Conservation (phyloP, 768 basidiomycete species). For the Cytidiella melzeri region DNA sequence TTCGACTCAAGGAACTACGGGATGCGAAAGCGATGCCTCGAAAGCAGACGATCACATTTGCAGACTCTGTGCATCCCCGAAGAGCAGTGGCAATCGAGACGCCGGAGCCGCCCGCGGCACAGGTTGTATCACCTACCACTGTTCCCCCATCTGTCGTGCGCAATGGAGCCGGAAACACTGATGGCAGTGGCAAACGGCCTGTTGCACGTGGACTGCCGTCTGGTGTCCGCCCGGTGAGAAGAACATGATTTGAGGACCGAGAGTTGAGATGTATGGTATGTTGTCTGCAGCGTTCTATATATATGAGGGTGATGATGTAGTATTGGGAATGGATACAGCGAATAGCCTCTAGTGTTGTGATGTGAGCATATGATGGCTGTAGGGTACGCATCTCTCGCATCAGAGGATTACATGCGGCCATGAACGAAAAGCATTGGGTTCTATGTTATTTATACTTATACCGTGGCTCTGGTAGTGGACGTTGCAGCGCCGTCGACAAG, state of each 20-base stretch:
- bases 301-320: too few relatives aligned
- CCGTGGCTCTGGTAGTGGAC: too few relatives aligned
- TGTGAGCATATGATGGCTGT: too few relatives aligned
- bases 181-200: slow-evolving; percentile 6
- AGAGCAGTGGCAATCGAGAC: slow-evolving; percentile 1
- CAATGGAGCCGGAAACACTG: not conserved
- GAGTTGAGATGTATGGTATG: not conserved
- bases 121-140: not conserved
- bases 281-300: not conserved
- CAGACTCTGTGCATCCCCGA: slow-evolving; percentile 9
- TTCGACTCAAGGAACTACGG: slow-evolving; percentile 19
- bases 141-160: not conserved
- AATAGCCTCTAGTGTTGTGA: too few relatives aligned
- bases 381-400: too few relatives aligned
- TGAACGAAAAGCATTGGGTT: too few relatives aligned
- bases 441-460: too few relatives aligned
- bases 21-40: slow-evolving; percentile 17
- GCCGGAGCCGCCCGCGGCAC: not conserved
- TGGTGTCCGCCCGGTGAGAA: slow-evolving; percentile 15
- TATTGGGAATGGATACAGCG: too few relatives aligned
- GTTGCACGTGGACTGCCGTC: slow-evolving; percentile 16
- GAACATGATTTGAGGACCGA: slow-evolving; percentile 8
- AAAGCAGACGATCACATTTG: slow-evolving; percentile 19
- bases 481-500: too few relatives aligned
- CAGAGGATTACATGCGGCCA: too few relatives aligned